Base-by-base conservation (phyloP, 306 rosid genomes). In the Astragalus glycyphyllos region DNA sequence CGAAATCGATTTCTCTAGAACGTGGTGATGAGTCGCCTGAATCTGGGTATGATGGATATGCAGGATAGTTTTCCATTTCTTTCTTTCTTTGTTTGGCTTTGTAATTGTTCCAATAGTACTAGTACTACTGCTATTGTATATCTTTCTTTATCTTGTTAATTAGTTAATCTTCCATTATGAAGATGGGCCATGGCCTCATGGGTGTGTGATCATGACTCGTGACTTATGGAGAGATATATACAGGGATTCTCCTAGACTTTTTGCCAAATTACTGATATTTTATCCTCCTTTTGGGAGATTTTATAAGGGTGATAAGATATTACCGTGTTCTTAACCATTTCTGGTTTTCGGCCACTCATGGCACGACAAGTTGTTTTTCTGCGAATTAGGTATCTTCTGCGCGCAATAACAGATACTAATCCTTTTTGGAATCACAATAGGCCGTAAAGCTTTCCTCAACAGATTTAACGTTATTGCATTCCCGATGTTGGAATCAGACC, bases 11-110 rank as follows among this genome's bases (percentile, higher is more conserved):
- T 58, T 94, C 98, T 29, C 96, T 76, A 0, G 97, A 89, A 8
- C 92, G 98, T 0, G 98, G 97, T 0, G 98, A 94, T 2, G 97
- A 94, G 4, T 86, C 87, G 1, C 98, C 95, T 13, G 98, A 94
- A 2, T 90, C 98, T 0, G 96, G 90, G 40, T 87, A 93, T 4
- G 98, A 82, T 65, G 69, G 75, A 76, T 84, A 90, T 5, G 88
- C 53, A 62, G 88, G 56, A 69, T 84, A 90, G 71, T 87, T 94
- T 23, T 94, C 96, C 98, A 90, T 90, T 59, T 7, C 11, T 0
- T n/a, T 14, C 4, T 26, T 3, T 8, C 9, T 61, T 5, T 5
- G 31, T 40, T 8, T 26, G 31, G 8, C 5, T 57, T 56, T 31
- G 41, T 56, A 26, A 26, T 26, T 26, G 31, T 26, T 5, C 11